These are phyloP conservation scores for Salix brachista DNA, from an alignment of 345 rosid species.

Conservation along the genomic window DNA sequence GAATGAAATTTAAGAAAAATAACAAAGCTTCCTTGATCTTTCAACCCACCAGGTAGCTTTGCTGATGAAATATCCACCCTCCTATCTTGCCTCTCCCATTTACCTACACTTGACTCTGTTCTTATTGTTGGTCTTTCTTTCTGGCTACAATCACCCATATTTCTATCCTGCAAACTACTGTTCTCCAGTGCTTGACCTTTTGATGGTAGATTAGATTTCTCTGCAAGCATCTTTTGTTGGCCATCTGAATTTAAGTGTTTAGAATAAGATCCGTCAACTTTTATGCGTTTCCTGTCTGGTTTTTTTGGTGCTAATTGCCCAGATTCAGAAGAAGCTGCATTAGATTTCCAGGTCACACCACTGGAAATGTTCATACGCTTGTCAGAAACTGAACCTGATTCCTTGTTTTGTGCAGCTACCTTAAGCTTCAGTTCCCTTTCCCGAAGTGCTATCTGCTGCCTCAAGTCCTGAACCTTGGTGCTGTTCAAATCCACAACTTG, in stretches of 20 bases:
- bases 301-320: slow-evolving; percentile 39
- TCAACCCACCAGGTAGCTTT: slow-evolving; percentile 20
- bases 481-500: slow-evolving; percentile 39
- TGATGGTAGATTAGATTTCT: slow-evolving; percentile 25
- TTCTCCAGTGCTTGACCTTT: slow-evolving; percentile 29
- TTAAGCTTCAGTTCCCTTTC: slow-evolving; percentile 78
- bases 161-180: slow-evolving; percentile 18
- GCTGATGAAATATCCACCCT: slow-evolving; percentile 30
- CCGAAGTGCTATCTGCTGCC: slow-evolving; percentile 87
- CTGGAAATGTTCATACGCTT: slow-evolving; percentile 21
- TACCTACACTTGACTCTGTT: slow-evolving; percentile 30
- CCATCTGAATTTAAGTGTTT: slow-evolving; percentile 31
- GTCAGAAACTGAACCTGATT: slow-evolving; percentile 30
- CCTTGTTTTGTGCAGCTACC: slow-evolving; percentile 59
- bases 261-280: slow-evolving; percentile 36
- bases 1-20: slow-evolving; percentile 1
- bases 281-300: slow-evolving; percentile 68
- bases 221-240: slow-evolving; percentile 24
- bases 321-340: slow-evolving; percentile 33
- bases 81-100: slow-evolving; percentile 37
- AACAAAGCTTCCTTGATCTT: slow-evolving; percentile 26
- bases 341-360: slow-evolving; percentile 36
- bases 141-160: slow-evolving; percentile 21
- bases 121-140: slow-evolving; percentile 29
- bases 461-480: slow-evolving; percentile 64